A percentile compares a stretch with the other conserved stretches of the same genome.
Evolutionary conservation across 352 stramenopile genomes (phyloP).

Genomic region (Phytopythium boreale): DNA sequence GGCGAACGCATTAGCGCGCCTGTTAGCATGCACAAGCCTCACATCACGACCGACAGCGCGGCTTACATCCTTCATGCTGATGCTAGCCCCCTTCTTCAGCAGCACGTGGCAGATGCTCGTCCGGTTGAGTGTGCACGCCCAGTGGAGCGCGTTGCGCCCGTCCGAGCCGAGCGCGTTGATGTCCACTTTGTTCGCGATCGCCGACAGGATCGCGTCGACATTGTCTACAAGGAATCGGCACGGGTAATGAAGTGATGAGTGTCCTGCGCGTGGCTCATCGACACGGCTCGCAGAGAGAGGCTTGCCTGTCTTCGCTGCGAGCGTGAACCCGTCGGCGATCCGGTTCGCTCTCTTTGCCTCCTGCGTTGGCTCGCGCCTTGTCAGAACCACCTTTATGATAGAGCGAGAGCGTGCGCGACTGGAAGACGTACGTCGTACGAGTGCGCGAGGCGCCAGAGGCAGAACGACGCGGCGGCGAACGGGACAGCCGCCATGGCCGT

Average conservation of each 20-base stretch:
- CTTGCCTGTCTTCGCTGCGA: slow-evolving; percentile 66
- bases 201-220: slow-evolving; percentile 65
- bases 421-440: slow-evolving; percentile 44
- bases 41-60: neutral
- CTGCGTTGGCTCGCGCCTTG: slow-evolving; percentile 10
- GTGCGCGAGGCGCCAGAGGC: slow-evolving; percentile 59
- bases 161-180: slow-evolving; percentile 74
- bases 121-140: slow-evolving; percentile 71
- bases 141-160: slow-evolving; percentile 77
- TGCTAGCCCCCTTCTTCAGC: slow-evolving; percentile 72
- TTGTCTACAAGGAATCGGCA: slow-evolving; percentile 50
- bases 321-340: slow-evolving; percentile 68
- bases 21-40: neutral
- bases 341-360: slow-evolving; percentile 29
- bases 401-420: neutral
- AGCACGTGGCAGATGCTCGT: slow-evolving; percentile 79
- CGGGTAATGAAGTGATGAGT: slow-evolving; percentile 68
- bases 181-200: slow-evolving; percentile 69
- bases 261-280: neutral
- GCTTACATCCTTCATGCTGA: slow-evolving; percentile 74
- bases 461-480: slow-evolving; percentile 40
- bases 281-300: neutral
- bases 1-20: neutral
- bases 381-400: neutral
- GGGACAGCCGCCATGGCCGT: slow-evolving; percentile 41